These are phyloP conservation scores for Exophiala mesophila DNA, from an alignment of 2,329 filamentous ascomycete genomes.

Conservation along the genomic window DNA sequence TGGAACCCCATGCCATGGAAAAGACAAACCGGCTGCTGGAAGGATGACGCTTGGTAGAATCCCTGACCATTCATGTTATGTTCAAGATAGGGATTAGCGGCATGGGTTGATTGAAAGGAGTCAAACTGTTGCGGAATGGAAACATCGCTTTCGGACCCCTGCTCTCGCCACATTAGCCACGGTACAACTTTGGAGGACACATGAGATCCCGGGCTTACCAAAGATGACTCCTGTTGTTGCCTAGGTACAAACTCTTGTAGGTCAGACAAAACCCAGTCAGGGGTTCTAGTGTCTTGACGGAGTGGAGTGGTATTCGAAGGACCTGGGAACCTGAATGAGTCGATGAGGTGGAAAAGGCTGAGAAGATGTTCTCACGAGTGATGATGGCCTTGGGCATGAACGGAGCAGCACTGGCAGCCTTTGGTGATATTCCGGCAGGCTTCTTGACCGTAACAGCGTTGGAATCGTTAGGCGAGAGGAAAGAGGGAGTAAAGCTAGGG, in stretches of 20 bases:
- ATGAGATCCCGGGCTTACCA: slow-evolving; percentile 38
- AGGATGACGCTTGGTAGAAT: slow-evolving; percentile 61
- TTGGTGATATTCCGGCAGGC: slow-evolving; percentile 63
- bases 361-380: slow-evolving; percentile 32
- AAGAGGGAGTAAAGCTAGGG: slow-evolving; percentile 80
- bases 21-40: slow-evolving; percentile 58
- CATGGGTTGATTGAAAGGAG: slow-evolving; percentile 28
- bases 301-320: slow-evolving; percentile 40
- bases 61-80: slow-evolving; percentile 53
- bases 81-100: slow-evolving; percentile 74
- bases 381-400: slow-evolving; percentile 42
- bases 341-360: slow-evolving; percentile 8
- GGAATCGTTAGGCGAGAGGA: slow-evolving; percentile 43
- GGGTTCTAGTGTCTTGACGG: slow-evolving; percentile 37
- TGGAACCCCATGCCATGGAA: neutral
- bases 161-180: neutral
- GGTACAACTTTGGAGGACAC: no score
- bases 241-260: slow-evolving; percentile 52
- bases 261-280: slow-evolving; percentile 43
- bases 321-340: slow-evolving; percentile 24
- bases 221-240: slow-evolving; percentile 45
- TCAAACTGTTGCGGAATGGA: slow-evolving; percentile 20
- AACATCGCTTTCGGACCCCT: slow-evolving; percentile 15
- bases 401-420: slow-evolving; percentile 78
- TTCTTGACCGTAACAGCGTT: slow-evolving; percentile 13